Percentiles rank a stretch among this genome's conserved stretches.
Evolutionary conservation across 345 rosid genomes (phyloP).

Genomic region (Eucalyptus lansdowneana): DNA sequence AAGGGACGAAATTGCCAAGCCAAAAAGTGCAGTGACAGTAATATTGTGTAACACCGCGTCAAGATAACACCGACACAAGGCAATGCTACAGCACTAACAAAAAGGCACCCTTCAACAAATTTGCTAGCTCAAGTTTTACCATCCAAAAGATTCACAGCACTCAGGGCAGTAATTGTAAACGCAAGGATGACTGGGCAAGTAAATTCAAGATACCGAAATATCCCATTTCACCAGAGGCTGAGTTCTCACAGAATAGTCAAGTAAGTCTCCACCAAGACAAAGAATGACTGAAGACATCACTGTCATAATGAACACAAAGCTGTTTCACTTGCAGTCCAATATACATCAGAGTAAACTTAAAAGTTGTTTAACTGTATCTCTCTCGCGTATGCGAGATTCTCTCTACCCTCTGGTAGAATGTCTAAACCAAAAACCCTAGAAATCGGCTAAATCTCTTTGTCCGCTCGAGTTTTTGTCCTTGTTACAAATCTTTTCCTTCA

Average conservation of each 20-base stretch:
- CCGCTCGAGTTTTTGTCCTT: too few species aligned
- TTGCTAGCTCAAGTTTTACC: not conserved
- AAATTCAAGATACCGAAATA: not conserved
- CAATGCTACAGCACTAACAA: not conserved
- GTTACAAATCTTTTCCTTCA: too few species aligned
- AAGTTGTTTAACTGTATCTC: too few species aligned
- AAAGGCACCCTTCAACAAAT: not conserved
- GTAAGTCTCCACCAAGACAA: not conserved
- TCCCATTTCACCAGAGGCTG: not conserved
- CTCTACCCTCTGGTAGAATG: too few species aligned
- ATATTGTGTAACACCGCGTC: not conserved
- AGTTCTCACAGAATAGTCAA: not conserved
- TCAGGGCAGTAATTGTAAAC: not conserved
- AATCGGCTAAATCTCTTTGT: too few species aligned
- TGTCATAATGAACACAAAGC: not conserved
- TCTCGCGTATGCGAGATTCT: too few species aligned
- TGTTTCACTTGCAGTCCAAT: not conserved
- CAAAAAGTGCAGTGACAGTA: not conserved
- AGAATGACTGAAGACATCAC: not conserved
- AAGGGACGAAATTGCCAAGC: not conserved
- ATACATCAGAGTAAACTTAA: not conserved
- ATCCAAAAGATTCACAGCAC: not conserved
- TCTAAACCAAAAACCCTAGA: too few species aligned
- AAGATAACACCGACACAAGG: not conserved
- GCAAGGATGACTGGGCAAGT: not conserved